Evolutionary conservation across 2,329 filamentous ascomycete species (phyloP).

Genomic region (Alternaria consortialis): DNA sequence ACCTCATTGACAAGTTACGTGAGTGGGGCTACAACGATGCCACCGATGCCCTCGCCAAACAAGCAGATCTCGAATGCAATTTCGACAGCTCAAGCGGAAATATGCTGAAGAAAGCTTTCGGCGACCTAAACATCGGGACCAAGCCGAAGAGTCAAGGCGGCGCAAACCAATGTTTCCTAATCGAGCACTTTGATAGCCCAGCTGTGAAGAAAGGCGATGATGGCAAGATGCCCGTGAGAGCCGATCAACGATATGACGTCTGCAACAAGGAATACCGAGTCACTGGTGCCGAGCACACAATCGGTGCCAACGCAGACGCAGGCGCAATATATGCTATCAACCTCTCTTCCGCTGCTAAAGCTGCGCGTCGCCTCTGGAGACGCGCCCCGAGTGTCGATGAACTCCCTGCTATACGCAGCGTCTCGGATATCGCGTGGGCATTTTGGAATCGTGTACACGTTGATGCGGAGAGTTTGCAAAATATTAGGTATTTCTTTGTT

Average conservation of each 20-base stretch:
- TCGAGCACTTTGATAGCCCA: conserved; percentile 23
- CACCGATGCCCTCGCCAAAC: conserved; percentile 6
- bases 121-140: conserved; percentile 14
- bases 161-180: conserved; percentile 23
- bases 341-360: conserved; percentile 9
- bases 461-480: conserved; percentile 5
- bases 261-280: conserved; percentile 22
- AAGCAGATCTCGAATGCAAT: conserved; percentile 16
- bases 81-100: conserved; percentile 13
- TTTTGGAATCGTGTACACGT: conserved; percentile 24
- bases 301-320: conserved; percentile 20
- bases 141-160: conserved; percentile 19
- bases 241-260: conserved; percentile 25
- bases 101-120: conserved; percentile 12
- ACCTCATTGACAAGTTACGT: conserved; percentile 10
- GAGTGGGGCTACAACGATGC: conserved; percentile 27
- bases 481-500: conserved; percentile 31
- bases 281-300: conserved; percentile 20
- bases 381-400: conserved; percentile 13
- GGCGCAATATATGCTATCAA: conserved; percentile 21
- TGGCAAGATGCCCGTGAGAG: neutral
- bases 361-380: conserved; percentile 20
- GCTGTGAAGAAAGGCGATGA: conserved; percentile 12
- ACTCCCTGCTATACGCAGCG: conserved; percentile 25
- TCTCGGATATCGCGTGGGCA: conserved; percentile 34